These are phyloP conservation scores for Suillus clintonianus DNA, from an alignment of 768 basidiomycete genomes.

Conservation along the genomic window DNA sequence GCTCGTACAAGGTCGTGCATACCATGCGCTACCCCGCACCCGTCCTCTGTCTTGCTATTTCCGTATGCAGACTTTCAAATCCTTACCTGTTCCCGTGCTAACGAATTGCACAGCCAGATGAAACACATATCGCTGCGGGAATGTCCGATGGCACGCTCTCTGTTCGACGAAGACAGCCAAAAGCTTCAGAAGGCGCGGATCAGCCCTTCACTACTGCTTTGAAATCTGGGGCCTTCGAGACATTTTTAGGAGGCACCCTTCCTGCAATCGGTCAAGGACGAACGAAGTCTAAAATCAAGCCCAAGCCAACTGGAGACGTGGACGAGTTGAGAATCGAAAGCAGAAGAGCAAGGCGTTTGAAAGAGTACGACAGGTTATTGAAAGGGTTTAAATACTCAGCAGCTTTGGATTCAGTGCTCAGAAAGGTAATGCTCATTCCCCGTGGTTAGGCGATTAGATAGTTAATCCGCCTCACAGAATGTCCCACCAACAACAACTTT, in stretches of 20 bases:
- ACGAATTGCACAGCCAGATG: constrained; percentile 69
- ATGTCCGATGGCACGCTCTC: constrained; percentile 98
- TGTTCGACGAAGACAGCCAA: constrained; percentile 85
- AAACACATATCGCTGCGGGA: constrained; percentile 95
- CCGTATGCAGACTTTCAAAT: constrained; percentile 54
- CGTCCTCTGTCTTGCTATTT: constrained; percentile 85
- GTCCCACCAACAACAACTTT: constrained; percentile 85
- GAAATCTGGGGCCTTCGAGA: constrained; percentile 63
- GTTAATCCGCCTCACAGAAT: constrained; percentile 47
- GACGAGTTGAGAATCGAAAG: constrained; percentile 81
- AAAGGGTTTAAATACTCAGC: constrained; percentile 95
- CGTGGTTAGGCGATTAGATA: background rate
- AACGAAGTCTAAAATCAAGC: constrained; percentile 47
- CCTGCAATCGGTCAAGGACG: constrained; percentile 58
- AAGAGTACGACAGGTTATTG: constrained; percentile 85
- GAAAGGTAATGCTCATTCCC: constrained; percentile 56
- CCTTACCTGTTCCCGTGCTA: constrained; percentile 8
- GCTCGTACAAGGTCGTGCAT: constrained; percentile 92
- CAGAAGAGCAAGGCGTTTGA: constrained; percentile 67
- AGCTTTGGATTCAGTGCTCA: constrained; percentile 88
- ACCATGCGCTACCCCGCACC: constrained; percentile 99
- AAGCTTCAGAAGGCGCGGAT: constrained; percentile 56
- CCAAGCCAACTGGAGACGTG: constrained; percentile 57
- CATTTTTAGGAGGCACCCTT: constrained; percentile 59
- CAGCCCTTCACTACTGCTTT: constrained; percentile 40